Base-by-base conservation (phyloP, 2,329 filamentous ascomycete genomes). In the Colletotrichum destructivum region DNA sequence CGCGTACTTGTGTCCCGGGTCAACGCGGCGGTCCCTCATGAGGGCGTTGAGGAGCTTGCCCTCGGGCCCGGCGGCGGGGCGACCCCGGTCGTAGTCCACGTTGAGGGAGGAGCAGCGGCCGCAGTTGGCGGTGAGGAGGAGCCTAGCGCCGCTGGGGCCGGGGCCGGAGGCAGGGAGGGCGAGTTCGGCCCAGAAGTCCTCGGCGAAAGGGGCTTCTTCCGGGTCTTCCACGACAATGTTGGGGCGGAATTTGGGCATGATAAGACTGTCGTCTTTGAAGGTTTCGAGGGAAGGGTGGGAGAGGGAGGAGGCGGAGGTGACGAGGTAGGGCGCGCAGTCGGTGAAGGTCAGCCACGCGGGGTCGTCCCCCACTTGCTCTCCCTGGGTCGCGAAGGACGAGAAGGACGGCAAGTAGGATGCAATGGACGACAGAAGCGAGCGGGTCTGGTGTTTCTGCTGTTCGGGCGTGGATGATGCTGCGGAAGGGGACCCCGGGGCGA, bases 321-420 rank as follows among this genome's bases (percentile, higher is more conserved):
- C 81, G 16, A 98, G 87, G 79, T 93, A 93, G 0, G 94, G 92
- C 1, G 93, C 93, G 74, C 89, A 89, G 80, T 96, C 94, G 49
- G 90, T 89, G 81, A 96, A 96, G 2, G 88, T 89, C 54, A 96
- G 86, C 77, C 84, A 88, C 46, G 85, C 83, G 15, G 84, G 78
- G 15, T 86, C 80, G 26, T 15, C n/a, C 11, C 76, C 12, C 31
- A 11, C 31, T 46, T 6, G 70, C 72, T 18, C 42, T 40, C 6
- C 1, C 52, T 44, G n/a, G 61, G 40, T 40, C 46, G 55, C 15
- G 51, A 55, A 31, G 51, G 40, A 18, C 23, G 51, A 52, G 21
- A 52, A n/a, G 13, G 75, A 75, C 51, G 74, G 65, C 47, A 86
- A 65, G 69, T 79, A 82, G 62, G 76, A 80, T 42, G 77, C 75